Evolutionary conservation across 2,329 filamentous ascomycete species (phyloP).

Genomic region (Calonectria honghensis): DNA sequence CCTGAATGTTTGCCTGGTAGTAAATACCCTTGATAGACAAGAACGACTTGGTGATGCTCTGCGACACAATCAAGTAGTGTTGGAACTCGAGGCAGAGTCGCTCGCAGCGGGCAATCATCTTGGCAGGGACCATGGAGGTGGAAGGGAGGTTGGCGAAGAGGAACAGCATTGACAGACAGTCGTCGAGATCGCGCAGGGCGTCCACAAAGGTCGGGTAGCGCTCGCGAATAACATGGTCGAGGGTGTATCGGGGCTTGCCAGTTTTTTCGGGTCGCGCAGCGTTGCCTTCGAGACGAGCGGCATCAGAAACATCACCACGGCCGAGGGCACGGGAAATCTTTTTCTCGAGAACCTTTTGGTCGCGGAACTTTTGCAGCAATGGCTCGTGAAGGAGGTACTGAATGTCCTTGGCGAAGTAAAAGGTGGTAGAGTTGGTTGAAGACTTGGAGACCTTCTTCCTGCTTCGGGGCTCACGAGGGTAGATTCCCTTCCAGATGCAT

Average conservation of each 20-base stretch:
- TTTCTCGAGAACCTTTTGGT: constrained; percentile 97
- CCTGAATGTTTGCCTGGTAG: constrained; percentile 97
- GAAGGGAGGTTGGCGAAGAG: constrained; percentile 97
- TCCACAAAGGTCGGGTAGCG: constrained; percentile 98
- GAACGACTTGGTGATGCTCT: constrained; percentile 96
- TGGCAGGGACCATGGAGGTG: constrained; percentile 90
- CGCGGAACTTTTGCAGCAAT: constrained; percentile 93
- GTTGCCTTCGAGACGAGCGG: constrained; percentile 89
- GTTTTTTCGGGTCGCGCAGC: constrained; percentile 92
- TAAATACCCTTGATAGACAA: constrained; percentile 99
- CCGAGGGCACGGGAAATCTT: constrained; percentile 96
- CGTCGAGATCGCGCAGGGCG: constrained; percentile 94
- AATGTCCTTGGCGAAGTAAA: constrained; percentile 94
- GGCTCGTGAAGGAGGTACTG: constrained; percentile 99
- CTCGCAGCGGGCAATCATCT: constrained; percentile 97
- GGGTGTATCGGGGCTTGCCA: constrained; percentile 89
- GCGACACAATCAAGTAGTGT: constrained; percentile 95
- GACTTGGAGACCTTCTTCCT: constrained; percentile 98
- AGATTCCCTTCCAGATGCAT: constrained; percentile 99
- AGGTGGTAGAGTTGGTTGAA: constrained; percentile 92
- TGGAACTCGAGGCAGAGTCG: constrained; percentile 96
- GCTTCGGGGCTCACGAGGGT: constrained; percentile 96
- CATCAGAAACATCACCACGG: constrained; percentile 92
- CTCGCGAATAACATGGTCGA: constrained; percentile 98
- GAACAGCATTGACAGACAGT: constrained; percentile 97